Evolutionary conservation across 2,329 filamentous ascomycete genomes (phyloP), one percentile per base, ranked within the genome.

Genomic region (Claviceps quebecensis): DNA sequence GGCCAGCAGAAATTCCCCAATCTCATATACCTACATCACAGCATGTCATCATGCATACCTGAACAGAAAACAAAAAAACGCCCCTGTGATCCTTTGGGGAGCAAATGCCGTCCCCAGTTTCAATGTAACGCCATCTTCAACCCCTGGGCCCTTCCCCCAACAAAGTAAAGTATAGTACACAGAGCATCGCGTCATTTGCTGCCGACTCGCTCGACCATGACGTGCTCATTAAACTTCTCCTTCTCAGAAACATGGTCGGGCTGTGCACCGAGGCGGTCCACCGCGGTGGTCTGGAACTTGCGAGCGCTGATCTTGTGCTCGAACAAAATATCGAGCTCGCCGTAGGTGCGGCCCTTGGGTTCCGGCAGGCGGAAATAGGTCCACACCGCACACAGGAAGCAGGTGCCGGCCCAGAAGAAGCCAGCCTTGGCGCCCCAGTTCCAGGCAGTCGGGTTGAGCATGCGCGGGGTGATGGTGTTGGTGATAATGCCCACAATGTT

Each of bases 241-340:
- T 58, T 58, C 4, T 52, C 50, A 3, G 44, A 50, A 6, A 37
- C 36, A 4, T 44, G 44, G 7, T 54, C 51, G 17, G 54, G 49
- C 26, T 53, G 47, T 1, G 55, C 56, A 49, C 63, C 62, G 5
- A 66, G 5, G 2, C 57, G 48, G 49, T 61, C 62, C 34, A 69
- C 56, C n/a, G 58, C 47, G 0, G 65, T 63, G 5, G 55, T 57
- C 52, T 59, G 60, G 49, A 72, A 75, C 53, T 70, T 68, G 54
- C 71, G 63, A 1, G 73, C 70, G 22, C 67, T 60, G 9, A 72
- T 60, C 9, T 60, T 57, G 23, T 65, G 61, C 56, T 76, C 72
- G 57, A 81, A 81, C 53, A 81, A 61, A 11, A 73, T 62, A 49
- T 80, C 77, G 2, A 81, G 67, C 62, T 81, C 77, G 39, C 71